These are phyloP conservation scores for Didymosphaeria variabile DNA, from an alignment of 2,329 filamentous ascomycete species.

Conservation along the genomic window DNA sequence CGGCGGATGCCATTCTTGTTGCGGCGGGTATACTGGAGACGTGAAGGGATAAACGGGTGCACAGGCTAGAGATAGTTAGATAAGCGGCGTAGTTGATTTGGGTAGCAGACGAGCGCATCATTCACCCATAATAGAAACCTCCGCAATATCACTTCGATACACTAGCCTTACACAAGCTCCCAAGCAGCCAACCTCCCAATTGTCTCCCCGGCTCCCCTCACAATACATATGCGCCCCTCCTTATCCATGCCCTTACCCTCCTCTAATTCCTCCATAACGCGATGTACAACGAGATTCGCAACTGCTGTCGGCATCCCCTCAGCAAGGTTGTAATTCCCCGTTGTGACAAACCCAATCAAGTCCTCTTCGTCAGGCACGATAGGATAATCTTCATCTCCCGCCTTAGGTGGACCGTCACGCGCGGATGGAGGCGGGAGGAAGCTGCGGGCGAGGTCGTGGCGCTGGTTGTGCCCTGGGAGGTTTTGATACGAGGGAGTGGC, in stretches of 20 bases:
- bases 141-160: too few relatives aligned
- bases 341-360: slow-evolving; percentile 89
- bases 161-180: slow-evolving; percentile 66
- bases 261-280: slow-evolving; percentile 60
- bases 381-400: slow-evolving; percentile 61
- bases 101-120: too few relatives aligned
- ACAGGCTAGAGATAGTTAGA: too few relatives aligned
- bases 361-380: slow-evolving; percentile 77
- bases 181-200: slow-evolving; percentile 82
- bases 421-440: slow-evolving; percentile 30
- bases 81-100: too few relatives aligned
- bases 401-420: slow-evolving; percentile 27
- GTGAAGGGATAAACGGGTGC: slow-evolving; percentile 12
- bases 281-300: slow-evolving; percentile 72
- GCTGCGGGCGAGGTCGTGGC: slow-evolving; percentile 36
- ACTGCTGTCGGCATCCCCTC: slow-evolving; percentile 80
- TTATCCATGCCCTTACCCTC: slow-evolving; percentile 35
- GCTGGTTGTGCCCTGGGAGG: slow-evolving; percentile 29
- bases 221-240: slow-evolving; percentile 71
- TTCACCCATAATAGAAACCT: too few relatives aligned
- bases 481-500: slow-evolving; percentile 1
- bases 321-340: slow-evolving; percentile 81
- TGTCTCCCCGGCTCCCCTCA: slow-evolving; percentile 80
- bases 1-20: slow-evolving; percentile 40
- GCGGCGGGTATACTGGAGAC: slow-evolving; percentile 47